Percentiles rank a stretch among this genome's conserved stretches.
Conservation (phyloP, 129 eudicot genomes). For the Apium graveolens region DNA sequence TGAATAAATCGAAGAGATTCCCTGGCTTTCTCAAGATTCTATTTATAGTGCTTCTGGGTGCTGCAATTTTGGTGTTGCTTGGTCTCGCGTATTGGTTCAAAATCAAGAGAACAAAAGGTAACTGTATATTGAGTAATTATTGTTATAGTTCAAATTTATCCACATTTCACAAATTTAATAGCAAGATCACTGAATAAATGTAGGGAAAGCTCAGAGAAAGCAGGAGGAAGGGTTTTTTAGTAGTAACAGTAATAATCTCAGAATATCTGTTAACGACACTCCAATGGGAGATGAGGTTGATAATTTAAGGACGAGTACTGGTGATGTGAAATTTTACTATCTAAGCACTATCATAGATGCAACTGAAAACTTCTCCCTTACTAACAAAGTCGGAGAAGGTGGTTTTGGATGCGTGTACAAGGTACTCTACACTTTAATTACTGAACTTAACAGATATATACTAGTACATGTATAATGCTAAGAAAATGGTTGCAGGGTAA, state of each 20-base stretch:
- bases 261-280: conserved; percentile 17
- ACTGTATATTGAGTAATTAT: background rate
- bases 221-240: background rate
- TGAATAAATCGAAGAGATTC: conserved; percentile 15
- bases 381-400: conserved; percentile 12
- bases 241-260: background rate
- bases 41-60: background rate
- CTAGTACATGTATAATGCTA: background rate
- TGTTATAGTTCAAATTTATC: background rate
- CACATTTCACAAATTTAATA: background rate
- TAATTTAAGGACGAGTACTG: background rate
- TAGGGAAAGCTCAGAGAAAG: background rate
- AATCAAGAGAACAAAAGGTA: background rate
- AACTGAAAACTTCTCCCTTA: conserved; percentile 3
- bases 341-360: conserved; percentile 7
- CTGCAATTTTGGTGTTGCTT: background rate
- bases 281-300: conserved; percentile 4
- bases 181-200: background rate
- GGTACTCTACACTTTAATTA: background rate
- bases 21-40: conserved; percentile 8
- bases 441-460: background rate
- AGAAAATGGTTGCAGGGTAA: background rate
- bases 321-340: background rate
- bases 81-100: background rate
- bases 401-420: conserved; percentile 13